phyloP scores from a whole-genome alignment of 148 eudicot genomes.

The Amaranthus palmeri region DNA sequence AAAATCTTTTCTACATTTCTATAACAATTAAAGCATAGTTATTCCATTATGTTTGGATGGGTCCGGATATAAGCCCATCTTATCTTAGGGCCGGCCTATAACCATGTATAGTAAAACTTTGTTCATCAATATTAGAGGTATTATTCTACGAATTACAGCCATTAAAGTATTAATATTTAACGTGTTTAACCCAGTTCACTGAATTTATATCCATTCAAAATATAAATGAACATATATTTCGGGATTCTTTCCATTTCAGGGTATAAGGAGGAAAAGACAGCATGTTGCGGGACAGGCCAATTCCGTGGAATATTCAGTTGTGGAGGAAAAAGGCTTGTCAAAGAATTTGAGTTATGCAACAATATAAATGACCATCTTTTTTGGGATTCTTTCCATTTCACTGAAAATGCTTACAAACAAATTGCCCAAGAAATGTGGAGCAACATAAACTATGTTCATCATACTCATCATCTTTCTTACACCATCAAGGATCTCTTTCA shows the following conservation, averaged over 20 bases:
- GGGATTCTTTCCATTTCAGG: slow-evolving; percentile 16
- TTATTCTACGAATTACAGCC: no score
- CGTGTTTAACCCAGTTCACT: no score
- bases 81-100: no score
- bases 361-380: slow-evolving; percentile 28
- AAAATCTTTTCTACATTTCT: no score
- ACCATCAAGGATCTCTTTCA: slow-evolving; percentile 27
- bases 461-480: slow-evolving; percentile 6
- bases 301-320: slow-evolving; percentile 44
- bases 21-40: no score
- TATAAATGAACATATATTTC: no score
- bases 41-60: no score
- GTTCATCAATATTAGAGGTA: no score
- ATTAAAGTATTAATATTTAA: no score
- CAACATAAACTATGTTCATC: slow-evolving; percentile 11
- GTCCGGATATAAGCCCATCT: no score
- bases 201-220: no score
- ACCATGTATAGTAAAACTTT: no score
- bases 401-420: slow-evolving; percentile 32
- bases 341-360: slow-evolving; percentile 31
- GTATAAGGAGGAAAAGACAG: slow-evolving; percentile 38
- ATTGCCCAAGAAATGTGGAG: slow-evolving; percentile 35
- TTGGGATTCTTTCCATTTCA: slow-evolving; percentile 38
- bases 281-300: slow-evolving; percentile 60
- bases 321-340: slow-evolving; percentile 43